Percentiles rank a stretch among this genome's conserved stretches.
phyloP scores from a whole-genome alignment of 768 basidiomycete genomes.

The Lactarius indigo region DNA sequence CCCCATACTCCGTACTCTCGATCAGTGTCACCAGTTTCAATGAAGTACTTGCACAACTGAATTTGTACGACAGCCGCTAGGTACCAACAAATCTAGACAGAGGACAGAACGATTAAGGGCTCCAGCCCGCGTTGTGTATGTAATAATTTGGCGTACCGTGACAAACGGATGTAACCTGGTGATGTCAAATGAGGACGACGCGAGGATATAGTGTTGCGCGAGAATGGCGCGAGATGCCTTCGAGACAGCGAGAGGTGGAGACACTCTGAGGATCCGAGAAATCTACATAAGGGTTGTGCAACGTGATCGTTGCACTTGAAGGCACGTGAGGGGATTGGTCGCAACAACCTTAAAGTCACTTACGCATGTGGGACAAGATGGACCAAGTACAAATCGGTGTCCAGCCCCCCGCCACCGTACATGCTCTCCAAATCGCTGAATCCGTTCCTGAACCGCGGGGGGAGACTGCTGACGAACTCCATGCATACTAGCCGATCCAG shows the following conservation, averaged over 20 bases:
- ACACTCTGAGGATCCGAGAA: slow-evolving; percentile 60
- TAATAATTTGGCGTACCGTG: slow-evolving; percentile 47
- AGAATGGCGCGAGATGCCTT: slow-evolving; percentile 75
- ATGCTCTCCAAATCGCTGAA: slow-evolving; percentile 57
- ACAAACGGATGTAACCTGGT: slow-evolving; percentile 79
- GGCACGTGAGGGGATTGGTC: slow-evolving; percentile 13
- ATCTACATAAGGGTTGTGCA: slow-evolving; percentile 82
- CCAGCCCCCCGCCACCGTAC: slow-evolving; percentile 53
- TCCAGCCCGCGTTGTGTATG: not conserved
- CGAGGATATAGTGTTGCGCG: slow-evolving; percentile 68
- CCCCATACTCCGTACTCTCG: slow-evolving; percentile 81
- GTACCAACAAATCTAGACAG: slow-evolving; percentile 79
- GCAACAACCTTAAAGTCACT: slow-evolving; percentile 34
- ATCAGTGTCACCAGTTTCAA: slow-evolving; percentile 72
- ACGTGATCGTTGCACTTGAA: slow-evolving; percentile 76
- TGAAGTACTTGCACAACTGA: slow-evolving; percentile 81
- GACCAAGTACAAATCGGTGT: slow-evolving; percentile 85
- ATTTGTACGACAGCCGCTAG: slow-evolving; percentile 84
- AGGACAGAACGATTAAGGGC: slow-evolving; percentile 12
- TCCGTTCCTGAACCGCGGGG: slow-evolving; percentile 61
- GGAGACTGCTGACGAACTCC: slow-evolving; percentile 69
- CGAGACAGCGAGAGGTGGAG: slow-evolving; percentile 70
- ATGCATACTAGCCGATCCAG: slow-evolving; percentile 65
- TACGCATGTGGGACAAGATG: slow-evolving; percentile 85
- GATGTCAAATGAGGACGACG: slow-evolving; percentile 80